phyloP scores from a whole-genome alignment of 176 grass and related monocot genomes.

The Cenchrus purpureus region DNA sequence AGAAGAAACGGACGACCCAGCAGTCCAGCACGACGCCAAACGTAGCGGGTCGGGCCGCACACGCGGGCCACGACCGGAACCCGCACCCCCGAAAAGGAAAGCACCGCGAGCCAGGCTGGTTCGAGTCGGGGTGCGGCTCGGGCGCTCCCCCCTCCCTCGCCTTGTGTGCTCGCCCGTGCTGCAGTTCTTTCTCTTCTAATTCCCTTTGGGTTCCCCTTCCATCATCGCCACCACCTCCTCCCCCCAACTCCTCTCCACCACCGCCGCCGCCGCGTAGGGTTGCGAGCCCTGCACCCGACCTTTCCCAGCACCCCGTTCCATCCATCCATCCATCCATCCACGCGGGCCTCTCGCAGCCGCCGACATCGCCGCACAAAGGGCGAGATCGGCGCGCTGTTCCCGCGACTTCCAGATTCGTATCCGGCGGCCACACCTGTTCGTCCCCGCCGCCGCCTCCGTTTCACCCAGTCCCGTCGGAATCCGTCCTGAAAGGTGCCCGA shows the following conservation, averaged over 20 bases:
- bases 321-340: background rate
- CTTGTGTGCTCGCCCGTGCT: background rate
- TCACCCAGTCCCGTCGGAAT: background rate
- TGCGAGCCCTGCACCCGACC: background rate
- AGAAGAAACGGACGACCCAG: background rate
- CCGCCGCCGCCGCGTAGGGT: constrained; percentile 10
- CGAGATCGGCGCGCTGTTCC: background rate
- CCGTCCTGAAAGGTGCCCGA: background rate
- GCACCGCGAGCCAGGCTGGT: background rate
- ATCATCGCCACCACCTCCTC: background rate
- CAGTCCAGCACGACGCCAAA: no score
- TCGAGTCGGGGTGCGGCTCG: background rate
- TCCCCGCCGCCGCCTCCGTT: background rate
- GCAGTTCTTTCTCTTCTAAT: background rate
- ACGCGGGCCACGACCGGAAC: background rate
- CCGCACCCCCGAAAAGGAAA: background rate
- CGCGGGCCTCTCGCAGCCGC: background rate
- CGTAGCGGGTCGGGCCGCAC: no score
- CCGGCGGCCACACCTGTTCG: background rate
- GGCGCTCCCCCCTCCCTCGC: no score
- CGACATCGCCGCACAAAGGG: background rate
- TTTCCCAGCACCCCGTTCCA: background rate
- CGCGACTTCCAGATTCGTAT: background rate
- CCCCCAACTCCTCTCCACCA: background rate
- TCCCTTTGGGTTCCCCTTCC: background rate